Evolutionary conservation across 2,329 filamentous ascomycete species (phyloP), one percentile per base, ranked within the genome.

Genomic region (Ophiosphaerella korrae): DNA sequence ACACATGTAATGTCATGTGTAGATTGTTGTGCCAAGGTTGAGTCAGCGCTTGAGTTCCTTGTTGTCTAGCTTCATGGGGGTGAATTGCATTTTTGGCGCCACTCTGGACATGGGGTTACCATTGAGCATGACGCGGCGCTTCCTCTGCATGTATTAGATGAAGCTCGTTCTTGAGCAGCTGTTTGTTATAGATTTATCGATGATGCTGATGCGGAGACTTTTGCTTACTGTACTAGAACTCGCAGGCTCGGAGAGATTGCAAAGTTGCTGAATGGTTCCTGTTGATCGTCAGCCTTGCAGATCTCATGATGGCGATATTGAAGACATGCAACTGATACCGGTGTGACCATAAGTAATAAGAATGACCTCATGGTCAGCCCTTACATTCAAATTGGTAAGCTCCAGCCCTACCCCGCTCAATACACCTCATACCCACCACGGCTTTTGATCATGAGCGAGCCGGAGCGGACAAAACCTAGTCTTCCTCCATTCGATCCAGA

Each of bases 401-500:
- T 23, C 37, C 37, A 23, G 16, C 4, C 7, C 6, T 24, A 39
- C 7, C 16, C 38, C 29, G 6, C 29, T 32, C 8, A 6, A 16
- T 13, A 36, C 33, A 39, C 38, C 23, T 37, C 24, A 33, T 18
- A 41, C 32, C 33, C 37, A 16, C 24, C 34, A 40, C 13, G 13
- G n/a, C 26, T 29, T 29, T 8, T 29, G 26, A 63, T 31, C 32
- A 63, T 66, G 66, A 45, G 44, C 39, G 41, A 52, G 38, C 23
- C 50, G 12, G 36, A 45, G 43, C 39, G 40, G 42, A 40, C 43
- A 9, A 39, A 47, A 13, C 52, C 55, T 18, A 37, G 54, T 3
- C 45, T 64, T 9, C 52, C 57, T 8, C 8, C 50, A 3, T 64
- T 62, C 39, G 58, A 66, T 37, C 31, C 58, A 13, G 42, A 50